Conservation (phyloP, 768 basidiomycete genomes). For the Peribolospora baueri region DNA sequence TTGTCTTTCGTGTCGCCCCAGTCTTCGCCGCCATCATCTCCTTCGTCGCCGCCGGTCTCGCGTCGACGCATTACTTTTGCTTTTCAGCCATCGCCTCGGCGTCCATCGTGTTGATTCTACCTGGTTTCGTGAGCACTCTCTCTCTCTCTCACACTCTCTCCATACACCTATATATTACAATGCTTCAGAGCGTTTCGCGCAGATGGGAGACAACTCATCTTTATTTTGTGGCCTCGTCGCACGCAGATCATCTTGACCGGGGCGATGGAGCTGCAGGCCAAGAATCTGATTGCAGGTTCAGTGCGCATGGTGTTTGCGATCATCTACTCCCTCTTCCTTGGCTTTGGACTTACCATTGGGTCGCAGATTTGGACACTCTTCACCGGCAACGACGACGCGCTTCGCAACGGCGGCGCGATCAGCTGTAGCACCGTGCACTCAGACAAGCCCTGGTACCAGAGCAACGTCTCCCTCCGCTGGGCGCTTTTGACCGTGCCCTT, state of each 20-base stretch:
- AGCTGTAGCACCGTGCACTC: no score
- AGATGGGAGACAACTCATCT: no score
- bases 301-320: slow-evolving; percentile 45
- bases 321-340: slow-evolving; percentile 39
- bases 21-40: slow-evolving; percentile 59
- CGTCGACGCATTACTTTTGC: slow-evolving; percentile 43
- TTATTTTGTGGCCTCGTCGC: background rate
- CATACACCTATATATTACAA: background rate
- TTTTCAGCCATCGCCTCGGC: slow-evolving; percentile 56
- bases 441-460: slow-evolving; percentile 39
- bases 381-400: slow-evolving; percentile 31
- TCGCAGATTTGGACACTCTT: slow-evolving; percentile 37
- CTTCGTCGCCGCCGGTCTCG: slow-evolving; percentile 51
- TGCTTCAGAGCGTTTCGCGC: no score
- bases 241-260: slow-evolving; percentile 20
- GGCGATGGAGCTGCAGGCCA: slow-evolving; percentile 50
- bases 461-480: slow-evolving; percentile 27
- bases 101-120: slow-evolving; percentile 55
- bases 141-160: background rate
- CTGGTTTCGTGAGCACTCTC: slow-evolving; percentile 22
- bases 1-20: slow-evolving; percentile 18
- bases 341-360: slow-evolving; percentile 63
- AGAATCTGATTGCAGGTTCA: slow-evolving; percentile 61
- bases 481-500: slow-evolving; percentile 35
- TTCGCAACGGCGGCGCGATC: no score